phyloP scores from a whole-genome alignment of 352 stramenopile species.

The Pythium biforme region DNA sequence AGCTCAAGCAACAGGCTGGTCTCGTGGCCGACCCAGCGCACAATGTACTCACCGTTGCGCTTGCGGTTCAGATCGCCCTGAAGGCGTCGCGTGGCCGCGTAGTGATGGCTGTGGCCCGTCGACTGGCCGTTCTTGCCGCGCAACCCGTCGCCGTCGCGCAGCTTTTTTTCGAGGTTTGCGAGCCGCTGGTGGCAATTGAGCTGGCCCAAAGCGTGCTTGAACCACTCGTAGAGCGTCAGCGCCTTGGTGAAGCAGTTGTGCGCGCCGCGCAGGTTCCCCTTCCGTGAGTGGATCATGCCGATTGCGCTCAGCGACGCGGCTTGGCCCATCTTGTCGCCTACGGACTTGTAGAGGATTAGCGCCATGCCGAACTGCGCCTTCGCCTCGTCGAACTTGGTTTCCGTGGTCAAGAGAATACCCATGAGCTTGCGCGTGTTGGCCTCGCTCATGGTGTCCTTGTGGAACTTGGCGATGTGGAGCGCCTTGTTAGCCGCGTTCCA shows the following conservation, averaged over 20 bases:
- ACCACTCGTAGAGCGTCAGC: slow-evolving; percentile 81
- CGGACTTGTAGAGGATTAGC: slow-evolving; percentile 73
- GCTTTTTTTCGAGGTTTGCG: slow-evolving; percentile 82
- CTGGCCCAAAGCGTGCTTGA: slow-evolving; percentile 74
- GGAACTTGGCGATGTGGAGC: slow-evolving; percentile 70
- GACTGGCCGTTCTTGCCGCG: slow-evolving; percentile 54
- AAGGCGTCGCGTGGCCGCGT: slow-evolving; percentile 64
- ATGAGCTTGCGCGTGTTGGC: slow-evolving; percentile 79
- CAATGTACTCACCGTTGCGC: slow-evolving; percentile 75
- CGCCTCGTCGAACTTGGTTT: slow-evolving; percentile 82
- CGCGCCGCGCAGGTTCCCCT: slow-evolving; percentile 69
- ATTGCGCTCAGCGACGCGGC: slow-evolving; percentile 73
- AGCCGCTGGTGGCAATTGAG: slow-evolving; percentile 81
- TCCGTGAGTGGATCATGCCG: slow-evolving; percentile 79
- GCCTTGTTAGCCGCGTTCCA: slow-evolving; percentile 74
- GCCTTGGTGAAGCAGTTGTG: slow-evolving; percentile 84
- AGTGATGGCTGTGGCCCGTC: slow-evolving; percentile 72
- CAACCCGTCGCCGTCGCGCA: slow-evolving; percentile 65
- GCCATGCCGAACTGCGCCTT: slow-evolving; percentile 78
- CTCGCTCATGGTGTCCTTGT: slow-evolving; percentile 66
- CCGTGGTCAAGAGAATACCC: slow-evolving; percentile 72
- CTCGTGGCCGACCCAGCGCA: slow-evolving; percentile 81
- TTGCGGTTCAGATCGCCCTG: slow-evolving; percentile 84
- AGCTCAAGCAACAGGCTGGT: slow-evolving; percentile 78
- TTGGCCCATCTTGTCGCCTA: slow-evolving; percentile 75